Conservation (phyloP, 1,284 basidiomycete species). For the Neotropicomus parvogracilis region DNA sequence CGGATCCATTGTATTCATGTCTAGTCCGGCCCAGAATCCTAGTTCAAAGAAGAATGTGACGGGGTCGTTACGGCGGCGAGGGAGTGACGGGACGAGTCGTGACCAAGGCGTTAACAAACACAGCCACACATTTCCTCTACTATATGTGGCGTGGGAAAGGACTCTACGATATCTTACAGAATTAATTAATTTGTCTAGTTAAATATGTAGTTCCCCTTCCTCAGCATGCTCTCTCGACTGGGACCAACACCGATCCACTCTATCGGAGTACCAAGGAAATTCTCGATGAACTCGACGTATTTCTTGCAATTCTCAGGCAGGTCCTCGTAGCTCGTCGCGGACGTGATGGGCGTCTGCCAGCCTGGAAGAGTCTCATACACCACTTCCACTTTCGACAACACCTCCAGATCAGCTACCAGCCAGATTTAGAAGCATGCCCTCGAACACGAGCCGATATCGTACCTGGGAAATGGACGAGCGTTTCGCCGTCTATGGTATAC, state of each 20-base stretch:
- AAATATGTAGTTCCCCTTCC: constrained; percentile 16
- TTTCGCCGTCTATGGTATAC: constrained; percentile 78
- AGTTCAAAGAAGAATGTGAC: constrained; percentile 30
- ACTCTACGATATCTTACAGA: too few species aligned
- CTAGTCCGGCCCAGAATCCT: constrained; percentile 11
- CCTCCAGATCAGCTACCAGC: constrained; percentile 74
- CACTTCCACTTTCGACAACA: constrained; percentile 80
- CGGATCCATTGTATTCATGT: constrained; percentile 36
- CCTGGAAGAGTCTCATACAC: constrained; percentile 90
- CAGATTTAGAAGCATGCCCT: constrained; percentile 7
- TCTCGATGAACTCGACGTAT: constrained; percentile 89
- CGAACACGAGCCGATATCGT: constrained; percentile 25
- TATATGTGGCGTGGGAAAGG: constrained; percentile 31
- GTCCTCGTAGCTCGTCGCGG: constrained; percentile 65
- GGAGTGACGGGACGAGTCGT: constrained; percentile 37
- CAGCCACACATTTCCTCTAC: constrained; percentile 33
- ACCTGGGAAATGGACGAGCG: constrained; percentile 88
- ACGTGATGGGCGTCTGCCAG: constrained; percentile 83
- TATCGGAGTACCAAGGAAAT: constrained; percentile 74
- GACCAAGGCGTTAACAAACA: constrained; percentile 34
- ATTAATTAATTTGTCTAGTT: constrained; percentile 21
- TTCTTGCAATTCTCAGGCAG: constrained; percentile 84
- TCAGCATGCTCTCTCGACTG: constrained; percentile 77
- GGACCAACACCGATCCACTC: constrained; percentile 93
- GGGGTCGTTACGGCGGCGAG: constrained; percentile 32